Evolutionary conservation across 495 filamentous ascomycete genomes (phyloP), one percentile per base, ranked within the genome.

Genomic region (Podospora australis): DNA sequence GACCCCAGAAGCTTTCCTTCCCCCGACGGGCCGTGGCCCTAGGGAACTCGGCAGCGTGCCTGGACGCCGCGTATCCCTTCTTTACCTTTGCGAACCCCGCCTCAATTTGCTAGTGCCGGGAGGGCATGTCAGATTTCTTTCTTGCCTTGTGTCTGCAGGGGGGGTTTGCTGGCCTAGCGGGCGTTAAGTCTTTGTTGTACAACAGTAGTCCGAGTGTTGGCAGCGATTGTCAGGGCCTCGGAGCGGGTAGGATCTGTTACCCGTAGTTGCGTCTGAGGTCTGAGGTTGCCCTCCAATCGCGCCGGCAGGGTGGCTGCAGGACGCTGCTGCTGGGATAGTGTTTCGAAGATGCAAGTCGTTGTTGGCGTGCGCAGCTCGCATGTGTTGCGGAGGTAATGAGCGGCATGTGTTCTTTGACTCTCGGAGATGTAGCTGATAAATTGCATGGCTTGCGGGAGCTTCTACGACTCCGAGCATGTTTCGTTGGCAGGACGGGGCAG

Each of bases 221-320:
- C 40, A 26, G 20, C 10, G 11, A 26, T 23, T 23, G 22, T 13
- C 40, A 13, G 40, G 23, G 40, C 20, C 14, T 14, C 40, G 22
- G 20, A 7, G 23, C 40, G 40, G 40, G 23, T 43, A 43, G 23
- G 40, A 43, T 43, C 40, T 43, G 7, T 24, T 43, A 43, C 40
- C 40, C 40, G 40, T 24, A 17, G 13, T 6, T 14, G 32, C 32
- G 14, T 36, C 32, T 16, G n/a, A 36, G 16, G 16, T 16, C 32
- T 36, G 26, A 29, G 11, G 26, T 6, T 29, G 11, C n/a, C n/a
- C 26, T 29, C 6, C 26, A 29, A 11, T 29, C 6, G 26, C 26
- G 26, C 11, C 32, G 32, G 8, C n/a, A n/a, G 32, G 32, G 3
- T 7, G 32, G 32, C 32, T 36, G n/a, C 32, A 36, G 32, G 19